A percentile compares a stretch with the other conserved stretches of the same genome.
phyloP scores from a whole-genome alignment of 2,329 filamentous ascomycete species.

The Dactylellina sp. region DNA sequence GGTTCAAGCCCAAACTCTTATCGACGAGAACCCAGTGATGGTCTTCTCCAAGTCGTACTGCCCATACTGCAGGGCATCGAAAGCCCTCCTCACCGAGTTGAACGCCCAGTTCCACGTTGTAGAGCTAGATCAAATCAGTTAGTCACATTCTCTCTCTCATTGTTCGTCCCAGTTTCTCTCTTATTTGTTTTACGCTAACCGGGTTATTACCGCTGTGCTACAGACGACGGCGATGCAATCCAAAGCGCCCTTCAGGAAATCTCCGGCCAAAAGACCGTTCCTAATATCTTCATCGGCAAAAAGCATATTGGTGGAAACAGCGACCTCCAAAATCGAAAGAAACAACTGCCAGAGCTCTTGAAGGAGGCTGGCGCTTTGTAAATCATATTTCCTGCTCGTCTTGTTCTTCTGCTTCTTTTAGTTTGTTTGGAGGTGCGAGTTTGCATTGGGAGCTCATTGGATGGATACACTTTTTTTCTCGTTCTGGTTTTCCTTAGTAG shows the following conservation, averaged over 20 bases:
- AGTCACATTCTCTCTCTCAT: slow-evolving; percentile 63
- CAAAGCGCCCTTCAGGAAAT: slow-evolving; percentile 85
- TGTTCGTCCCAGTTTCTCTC: no score
- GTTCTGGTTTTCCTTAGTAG: no score
- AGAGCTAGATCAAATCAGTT: slow-evolving; percentile 88
- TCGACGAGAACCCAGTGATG: slow-evolving; percentile 65
- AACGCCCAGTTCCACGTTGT: slow-evolving; percentile 79
- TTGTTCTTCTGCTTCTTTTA: no score
- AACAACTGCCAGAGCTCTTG: slow-evolving; percentile 75
- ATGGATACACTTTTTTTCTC: no score
- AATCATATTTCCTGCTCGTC: no score
- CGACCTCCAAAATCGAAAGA: slow-evolving; percentile 76
- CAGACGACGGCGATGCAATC: slow-evolving; percentile 85
- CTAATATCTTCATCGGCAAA: slow-evolving; percentile 92
- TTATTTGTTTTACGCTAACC: no score
- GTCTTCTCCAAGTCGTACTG: slow-evolving; percentile 98
- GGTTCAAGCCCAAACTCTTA: slow-evolving; percentile 40
- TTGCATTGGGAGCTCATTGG: no score
- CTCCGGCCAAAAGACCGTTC: slow-evolving; percentile 86
- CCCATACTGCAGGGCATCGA: slow-evolving; percentile 87
- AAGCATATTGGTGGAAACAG: slow-evolving; percentile 98
- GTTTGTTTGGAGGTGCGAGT: no score
- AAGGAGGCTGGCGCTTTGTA: slow-evolving; percentile 59
- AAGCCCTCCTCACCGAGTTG: slow-evolving; percentile 76
- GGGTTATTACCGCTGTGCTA: no score